Evolutionary conservation across 108 stramenopile genomes (phyloP), one percentile per base, ranked within the genome.

Genomic region (Nitzschia sp.): DNA sequence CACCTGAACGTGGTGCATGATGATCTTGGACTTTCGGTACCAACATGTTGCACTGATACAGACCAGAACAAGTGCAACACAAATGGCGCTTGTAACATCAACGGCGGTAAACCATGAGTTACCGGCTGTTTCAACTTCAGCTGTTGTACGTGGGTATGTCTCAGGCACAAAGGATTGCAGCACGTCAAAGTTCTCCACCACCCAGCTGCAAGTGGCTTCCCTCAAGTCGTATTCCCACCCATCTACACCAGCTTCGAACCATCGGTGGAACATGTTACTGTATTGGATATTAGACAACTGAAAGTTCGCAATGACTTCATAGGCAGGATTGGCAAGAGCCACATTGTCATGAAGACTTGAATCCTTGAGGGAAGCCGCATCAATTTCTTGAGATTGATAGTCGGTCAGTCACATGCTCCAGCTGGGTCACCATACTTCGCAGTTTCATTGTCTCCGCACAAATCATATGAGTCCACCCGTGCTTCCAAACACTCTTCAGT

Each of bases 1-100:
- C 0, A 76, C 37, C 51, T 81, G 75, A 9, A 75, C 74, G 46
- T 57, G 66, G 21, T 37, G 41, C n/a, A 77, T 53, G n/a, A 66
- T 56, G n/a, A 66, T 56, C 15, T 11, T 51, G 1, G 50, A 1
- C 34, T 48, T 55, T 17, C 65, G 37, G 41, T 57, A 6, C 53
- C 52, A 24, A 24, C 37, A 19, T 6, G 10, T 12, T 25, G n/a
- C 21, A 24, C 39, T 1, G 3, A 34, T 34, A 5, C 29, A 34
- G 29, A 34, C 5, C 3, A 34, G 1, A 34, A 34, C 3, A 5
- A 34, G 29, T 17, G 60, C 39, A 2, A 65, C 19, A 20, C 48
- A 46, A 9, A 64, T 5, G 5, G 11, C 14, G 3, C 6, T 51
- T 0, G 52, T 0, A 44, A 22, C 61, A 43, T 9, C 39, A 5